These are phyloP conservation scores for Trichoderma sp. DNA, from an alignment of 2,329 filamentous ascomycete species.

Conservation along the genomic window DNA sequence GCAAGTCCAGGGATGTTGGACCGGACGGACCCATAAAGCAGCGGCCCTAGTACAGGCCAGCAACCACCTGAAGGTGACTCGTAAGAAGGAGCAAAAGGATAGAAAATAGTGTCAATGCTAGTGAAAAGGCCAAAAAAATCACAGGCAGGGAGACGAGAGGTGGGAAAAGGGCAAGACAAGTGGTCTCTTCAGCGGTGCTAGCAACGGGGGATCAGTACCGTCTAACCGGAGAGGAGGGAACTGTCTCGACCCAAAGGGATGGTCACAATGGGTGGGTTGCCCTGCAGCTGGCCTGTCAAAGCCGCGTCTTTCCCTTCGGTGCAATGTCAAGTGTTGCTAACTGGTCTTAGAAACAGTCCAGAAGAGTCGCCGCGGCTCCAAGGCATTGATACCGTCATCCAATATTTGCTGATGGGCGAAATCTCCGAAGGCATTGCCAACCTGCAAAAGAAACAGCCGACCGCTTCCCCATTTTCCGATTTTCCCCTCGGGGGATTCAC, in stretches of 20 bases:
- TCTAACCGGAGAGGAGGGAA: background rate
- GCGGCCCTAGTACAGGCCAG: background rate
- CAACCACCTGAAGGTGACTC: background rate
- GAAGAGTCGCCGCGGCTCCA: slow-evolving; percentile 13
- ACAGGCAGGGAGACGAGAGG: background rate
- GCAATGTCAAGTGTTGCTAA: background rate
- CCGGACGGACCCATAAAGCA: background rate
- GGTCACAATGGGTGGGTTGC: slow-evolving; percentile 7
- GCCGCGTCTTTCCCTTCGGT: background rate
- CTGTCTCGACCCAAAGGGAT: background rate
- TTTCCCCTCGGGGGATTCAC: background rate
- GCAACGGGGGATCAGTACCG: background rate
- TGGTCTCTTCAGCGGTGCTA: background rate
- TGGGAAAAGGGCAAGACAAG: background rate
- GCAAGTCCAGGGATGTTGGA: slow-evolving; percentile 2
- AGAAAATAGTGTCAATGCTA: background rate
- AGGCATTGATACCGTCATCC: background rate
- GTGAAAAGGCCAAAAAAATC: background rate
- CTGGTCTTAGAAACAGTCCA: slow-evolving; percentile 5
- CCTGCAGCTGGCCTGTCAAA: slow-evolving; percentile 3
- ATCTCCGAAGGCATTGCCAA: background rate
- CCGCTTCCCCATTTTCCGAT: background rate
- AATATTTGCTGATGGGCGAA: background rate
- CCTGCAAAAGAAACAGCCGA: background rate
- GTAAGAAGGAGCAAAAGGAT: background rate